Evolutionary conservation across 495 filamentous ascomycete genomes (phyloP), one percentile per base, ranked within the genome.

Genomic region (Pyrenula massariospora): DNA sequence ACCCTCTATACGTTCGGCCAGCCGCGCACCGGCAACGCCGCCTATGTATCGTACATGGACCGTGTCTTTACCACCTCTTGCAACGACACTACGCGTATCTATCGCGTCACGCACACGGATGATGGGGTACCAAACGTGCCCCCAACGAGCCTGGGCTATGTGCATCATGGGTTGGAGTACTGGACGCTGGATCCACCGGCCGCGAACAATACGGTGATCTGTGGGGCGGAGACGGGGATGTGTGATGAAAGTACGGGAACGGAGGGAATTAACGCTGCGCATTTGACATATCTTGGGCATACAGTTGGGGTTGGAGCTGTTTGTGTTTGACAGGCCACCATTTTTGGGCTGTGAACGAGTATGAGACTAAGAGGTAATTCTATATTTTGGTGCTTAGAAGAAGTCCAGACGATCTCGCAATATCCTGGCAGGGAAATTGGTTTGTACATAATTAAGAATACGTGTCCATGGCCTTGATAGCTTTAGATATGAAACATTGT

Each of bases 81-180:
- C 31, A 42, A 42, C 31, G 31, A 5, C 31, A 42, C 31, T 15
- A 74, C 72, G 22, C 63, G 65, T 24, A 81, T 77, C 59, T 87
- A 71, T 71, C 80, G 87, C 58, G 72, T 85, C 31, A 90, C 87
- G 2, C 84, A 89, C 63, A 62, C 64, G 11, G 72, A 84, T 61
- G 87, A 91, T 66, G 76, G 81, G 1, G 78, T 90, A 0, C 83
- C 87, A 1, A 71, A 77, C 2, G 64, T 88, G 23, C 85, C 86
- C 0, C 84, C 83, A 1, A 59, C 71, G 24, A 5, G 66, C 12
- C 55, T 79, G 22, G 80, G 78, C 19, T 90, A 75, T 66, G 67
- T 69, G 47, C 86, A 90, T 61, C 71, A 78, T 3, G 79, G 74
- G 50, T 85, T 85, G 0, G 87, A 90, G 69, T 89, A 82, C 67